Conservation (phyloP, 176 grass and related monocot species). For the Cenchrus americanus region DNA sequence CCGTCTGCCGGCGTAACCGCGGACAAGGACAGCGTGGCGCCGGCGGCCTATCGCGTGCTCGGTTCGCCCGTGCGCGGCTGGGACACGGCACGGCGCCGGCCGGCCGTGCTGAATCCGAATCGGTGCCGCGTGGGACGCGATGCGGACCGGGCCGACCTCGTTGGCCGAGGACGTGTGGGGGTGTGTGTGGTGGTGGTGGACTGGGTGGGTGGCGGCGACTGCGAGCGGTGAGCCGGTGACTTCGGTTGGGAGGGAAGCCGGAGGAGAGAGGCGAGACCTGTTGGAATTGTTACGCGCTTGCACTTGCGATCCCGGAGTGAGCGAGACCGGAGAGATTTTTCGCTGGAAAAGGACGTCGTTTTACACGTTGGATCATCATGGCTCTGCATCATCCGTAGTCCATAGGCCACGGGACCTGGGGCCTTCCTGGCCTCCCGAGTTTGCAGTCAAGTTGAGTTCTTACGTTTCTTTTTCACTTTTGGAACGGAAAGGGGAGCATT, state of each 20-base stretch:
- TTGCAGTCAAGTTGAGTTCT: background rate
- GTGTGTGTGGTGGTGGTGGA: too few relatives aligned
- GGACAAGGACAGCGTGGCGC: conserved; percentile 35
- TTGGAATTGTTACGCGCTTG: background rate
- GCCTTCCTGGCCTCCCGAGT: background rate
- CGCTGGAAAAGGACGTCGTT: conserved; percentile 35
- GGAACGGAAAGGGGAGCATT: background rate
- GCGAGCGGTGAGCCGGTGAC: conserved; percentile 34
- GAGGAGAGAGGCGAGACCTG: background rate
- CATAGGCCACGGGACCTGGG: background rate
- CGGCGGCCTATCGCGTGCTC: background rate
- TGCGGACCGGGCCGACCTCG: conserved; percentile 5
- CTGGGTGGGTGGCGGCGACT: background rate
- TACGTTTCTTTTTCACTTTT: background rate
- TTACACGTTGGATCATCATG: conserved; percentile 54
- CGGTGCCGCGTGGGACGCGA: conserved; percentile 37
- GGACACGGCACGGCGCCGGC: conserved; percentile 1
- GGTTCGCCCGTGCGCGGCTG: background rate
- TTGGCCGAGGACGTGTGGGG: background rate
- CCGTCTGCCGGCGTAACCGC: conserved; percentile 20
- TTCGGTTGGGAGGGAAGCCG: conserved; percentile 34
- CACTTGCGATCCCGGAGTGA: background rate
- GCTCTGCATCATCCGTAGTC: conserved; percentile 25
- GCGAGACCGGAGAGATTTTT: background rate
- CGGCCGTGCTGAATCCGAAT: conserved; percentile 48